Base-by-base conservation (phyloP, 2,329 filamentous ascomycete species). In the Thielaviopsis ethacetica region DNA sequence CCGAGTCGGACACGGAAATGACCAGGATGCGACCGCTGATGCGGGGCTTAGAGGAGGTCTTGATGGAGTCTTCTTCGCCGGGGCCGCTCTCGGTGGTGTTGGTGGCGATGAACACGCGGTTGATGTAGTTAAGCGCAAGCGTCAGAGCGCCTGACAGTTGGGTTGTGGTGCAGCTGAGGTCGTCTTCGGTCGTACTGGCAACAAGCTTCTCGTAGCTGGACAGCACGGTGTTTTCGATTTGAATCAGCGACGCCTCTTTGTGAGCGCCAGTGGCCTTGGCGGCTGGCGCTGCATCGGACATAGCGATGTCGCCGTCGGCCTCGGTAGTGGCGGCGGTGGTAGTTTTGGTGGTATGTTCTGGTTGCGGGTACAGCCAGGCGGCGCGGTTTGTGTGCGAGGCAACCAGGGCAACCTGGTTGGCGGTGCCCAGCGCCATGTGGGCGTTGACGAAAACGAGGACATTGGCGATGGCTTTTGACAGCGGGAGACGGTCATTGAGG, bases 381-480 rank as follows among this genome's bases (percentile, higher is more conserved):
- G 91, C 88, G 63, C 86, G 84, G 67, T 93, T 85, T 64, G 83
- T 84, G 69, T 98, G 93, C 9, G 89, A 89, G 38, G 91, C 93
- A 62, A 98, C 82, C 17, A 98, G 81, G 62, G 91, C 90, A 54
- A 97, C 88, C 70, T 91, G 87, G 72, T 97, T 97, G 58, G 87
- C 82, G 70, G 93, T 91, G 71, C 91, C 94, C 69, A 91, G 91
- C 64, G 93, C 90, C 34, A 98, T 80, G 69, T 98, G 94, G 59
- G 91, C 89, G 71, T 98, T 97, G 73, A 96, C 84, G 73, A 96
- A 97, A 74, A 98, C 85, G 67, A 97, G 84, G 63, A 97, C 80
- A 72, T 91, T 82, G 62, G 91, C 88, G 62, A 98, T 77, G 62
- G 89, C 89, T 67, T 86, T 85, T 55, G 87, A 87, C 62, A 98